Evolutionary conservation across 2,329 filamentous ascomycete genomes (phyloP).

Genomic region (Monilinia polystroma): DNA sequence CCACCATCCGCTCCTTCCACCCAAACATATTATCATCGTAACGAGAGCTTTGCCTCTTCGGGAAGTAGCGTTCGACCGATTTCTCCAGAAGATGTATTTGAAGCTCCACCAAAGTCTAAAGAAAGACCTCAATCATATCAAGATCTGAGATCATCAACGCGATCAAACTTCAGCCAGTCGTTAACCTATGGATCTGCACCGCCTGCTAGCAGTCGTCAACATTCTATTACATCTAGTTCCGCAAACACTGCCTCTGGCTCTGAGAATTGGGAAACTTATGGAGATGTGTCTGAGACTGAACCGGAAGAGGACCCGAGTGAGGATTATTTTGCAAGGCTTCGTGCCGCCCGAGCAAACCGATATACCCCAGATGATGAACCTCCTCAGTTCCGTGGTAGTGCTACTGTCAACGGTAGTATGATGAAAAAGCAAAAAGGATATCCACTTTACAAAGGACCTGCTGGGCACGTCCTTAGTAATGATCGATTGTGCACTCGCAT

Average conservation of each 20-base stretch:
- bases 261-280: constrained; percentile 98
- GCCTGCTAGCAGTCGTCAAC: constrained; percentile 55
- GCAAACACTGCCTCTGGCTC: constrained; percentile 74
- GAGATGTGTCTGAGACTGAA: constrained; percentile 78
- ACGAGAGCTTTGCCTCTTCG: constrained; percentile 47
- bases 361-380: constrained; percentile 49
- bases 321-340: constrained; percentile 83
- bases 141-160: constrained; percentile 47
- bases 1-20: constrained; percentile 48
- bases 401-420: constrained; percentile 41
- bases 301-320: constrained; percentile 74
- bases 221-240: constrained; percentile 66
- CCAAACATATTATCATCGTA: constrained; percentile 53
- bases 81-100: constrained; percentile 82
- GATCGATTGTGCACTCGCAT: constrained; percentile 62
- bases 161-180: constrained; percentile 41
- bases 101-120: constrained; percentile 55
- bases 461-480: constrained; percentile 48
- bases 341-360: constrained; percentile 66
- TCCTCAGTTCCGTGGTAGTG: constrained; percentile 29
- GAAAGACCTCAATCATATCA: constrained; percentile 42
- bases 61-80: constrained; percentile 58
- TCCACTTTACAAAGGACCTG: constrained; percentile 49
- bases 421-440: constrained; percentile 56
- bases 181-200: constrained; percentile 34